These are phyloP conservation scores for Leccinum disarticulatum DNA, from an alignment of 768 basidiomycete genomes.

Conservation along the genomic window DNA sequence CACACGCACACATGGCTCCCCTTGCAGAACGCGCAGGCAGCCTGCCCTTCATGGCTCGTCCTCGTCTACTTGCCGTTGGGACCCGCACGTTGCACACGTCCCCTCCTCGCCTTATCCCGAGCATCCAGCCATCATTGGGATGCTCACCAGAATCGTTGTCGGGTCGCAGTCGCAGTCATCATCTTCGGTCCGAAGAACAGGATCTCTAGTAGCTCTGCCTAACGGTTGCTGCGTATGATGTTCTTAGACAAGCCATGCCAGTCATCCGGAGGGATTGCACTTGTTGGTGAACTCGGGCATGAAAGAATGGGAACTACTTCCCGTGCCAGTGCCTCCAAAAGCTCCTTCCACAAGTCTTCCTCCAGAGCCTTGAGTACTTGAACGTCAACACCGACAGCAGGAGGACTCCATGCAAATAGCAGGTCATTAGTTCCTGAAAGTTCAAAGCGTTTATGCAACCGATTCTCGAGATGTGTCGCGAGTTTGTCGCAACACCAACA, in stretches of 20 bases:
- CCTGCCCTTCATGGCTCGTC: too few relatives aligned
- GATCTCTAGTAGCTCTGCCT: conserved; percentile 5
- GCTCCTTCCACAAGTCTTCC: background rate
- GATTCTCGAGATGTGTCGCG: background rate
- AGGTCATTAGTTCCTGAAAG: background rate
- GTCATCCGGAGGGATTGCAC: background rate
- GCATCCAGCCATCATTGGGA: conserved; percentile 9
- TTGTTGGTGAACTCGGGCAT: background rate
- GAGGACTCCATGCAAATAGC: background rate
- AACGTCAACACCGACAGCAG: background rate
- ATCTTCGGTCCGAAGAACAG: conserved; percentile 15
- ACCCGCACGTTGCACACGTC: too few relatives aligned
- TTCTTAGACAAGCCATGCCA: background rate
- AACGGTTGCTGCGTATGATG: background rate
- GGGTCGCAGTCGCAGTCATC: conserved; percentile 7
- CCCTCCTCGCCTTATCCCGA: too few relatives aligned
- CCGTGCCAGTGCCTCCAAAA: background rate
- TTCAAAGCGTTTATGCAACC: background rate
- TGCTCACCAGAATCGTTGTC: conserved; percentile 8
- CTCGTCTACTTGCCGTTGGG: too few relatives aligned
- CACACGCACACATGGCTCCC: too few relatives aligned
- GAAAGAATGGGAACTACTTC: background rate
- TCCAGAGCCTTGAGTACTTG: background rate
- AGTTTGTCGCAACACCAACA: background rate
- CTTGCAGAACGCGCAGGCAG: too few relatives aligned